A percentile compares a stretch with the other conserved stretches of the same genome.
These are phyloP conservation scores for Grammothele lineata DNA, from an alignment of 768 basidiomycete species.

Conservation along the genomic window DNA sequence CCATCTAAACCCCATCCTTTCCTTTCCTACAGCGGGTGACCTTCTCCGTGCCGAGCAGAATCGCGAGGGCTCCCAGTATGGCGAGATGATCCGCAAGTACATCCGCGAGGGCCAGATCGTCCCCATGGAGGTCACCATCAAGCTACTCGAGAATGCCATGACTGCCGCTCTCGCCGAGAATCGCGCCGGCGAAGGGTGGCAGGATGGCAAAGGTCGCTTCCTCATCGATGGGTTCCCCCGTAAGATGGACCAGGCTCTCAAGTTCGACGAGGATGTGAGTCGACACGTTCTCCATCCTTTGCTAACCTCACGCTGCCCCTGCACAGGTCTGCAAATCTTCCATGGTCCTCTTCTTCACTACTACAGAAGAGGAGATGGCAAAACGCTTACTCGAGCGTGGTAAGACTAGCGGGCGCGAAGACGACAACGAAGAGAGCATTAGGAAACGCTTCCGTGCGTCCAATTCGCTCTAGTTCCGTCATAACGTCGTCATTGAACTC, in stretches of 20 bases:
- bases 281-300: not conserved
- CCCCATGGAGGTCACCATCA: constrained; percentile 95
- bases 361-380: constrained; percentile 85
- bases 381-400: constrained; percentile 82
- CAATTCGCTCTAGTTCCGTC: too few species aligned
- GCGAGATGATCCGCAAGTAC: constrained; percentile 78
- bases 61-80: constrained; percentile 78
- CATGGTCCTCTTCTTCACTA: constrained; percentile 80
- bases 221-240: constrained; percentile 96
- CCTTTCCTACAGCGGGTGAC: constrained; percentile 72
- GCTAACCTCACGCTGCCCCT: not conserved
- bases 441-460: constrained; percentile 90
- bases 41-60: constrained; percentile 92
- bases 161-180: constrained; percentile 45
- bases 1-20: not conserved
- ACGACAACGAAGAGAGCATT: constrained; percentile 93
- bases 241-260: constrained; percentile 96
- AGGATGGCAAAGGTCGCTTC: constrained; percentile 74
- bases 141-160: constrained; percentile 94
- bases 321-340: constrained; percentile 74
- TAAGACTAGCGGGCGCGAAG: constrained; percentile 92
- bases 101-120: constrained; percentile 93
- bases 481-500: too few species aligned
- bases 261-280: constrained; percentile 82
- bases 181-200: constrained; percentile 54